Evolutionary conservation across 306 rosid genomes (phyloP).

Genomic region (Alnus glutinosa): DNA sequence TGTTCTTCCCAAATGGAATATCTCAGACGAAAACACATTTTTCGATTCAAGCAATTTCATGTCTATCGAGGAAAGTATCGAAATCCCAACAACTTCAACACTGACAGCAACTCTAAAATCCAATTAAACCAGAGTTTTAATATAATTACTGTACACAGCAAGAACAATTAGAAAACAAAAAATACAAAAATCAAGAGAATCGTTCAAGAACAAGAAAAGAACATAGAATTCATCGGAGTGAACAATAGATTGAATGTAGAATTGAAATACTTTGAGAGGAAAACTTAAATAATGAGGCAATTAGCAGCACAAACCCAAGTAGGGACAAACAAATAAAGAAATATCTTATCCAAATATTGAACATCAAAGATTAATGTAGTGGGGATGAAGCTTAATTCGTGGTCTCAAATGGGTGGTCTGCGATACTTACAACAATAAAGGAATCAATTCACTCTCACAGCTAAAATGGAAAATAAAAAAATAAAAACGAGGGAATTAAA

Average conservation of each 20-base stretch:
- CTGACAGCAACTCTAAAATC: constrained; percentile 25
- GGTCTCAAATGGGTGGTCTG: constrained; percentile 35
- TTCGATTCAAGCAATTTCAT: constrained; percentile 48
- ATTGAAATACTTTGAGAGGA: constrained; percentile 13
- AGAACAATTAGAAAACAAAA: constrained; percentile 19
- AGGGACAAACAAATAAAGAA: constrained; percentile 23
- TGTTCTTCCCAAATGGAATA: constrained; percentile 31
- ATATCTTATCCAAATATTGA: constrained; percentile 17
- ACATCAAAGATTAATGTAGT: neutral
- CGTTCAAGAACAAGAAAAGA: constrained; percentile 29
- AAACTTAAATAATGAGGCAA: constrained; percentile 15
- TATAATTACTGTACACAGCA: neutral
- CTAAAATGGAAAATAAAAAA: neutral
- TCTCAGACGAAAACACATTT: constrained; percentile 49
- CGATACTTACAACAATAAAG: constrained; percentile 6
- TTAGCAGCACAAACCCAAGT: constrained; percentile 15
- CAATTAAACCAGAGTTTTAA: constrained; percentile 21
- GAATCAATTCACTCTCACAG: neutral
- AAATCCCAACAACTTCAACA: constrained; percentile 28
- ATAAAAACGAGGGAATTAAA: constrained; percentile 15
- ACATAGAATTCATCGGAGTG: constrained; percentile 41
- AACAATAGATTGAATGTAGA: constrained; percentile 18
- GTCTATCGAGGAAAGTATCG: constrained; percentile 51
- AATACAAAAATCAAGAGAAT: constrained; percentile 25
- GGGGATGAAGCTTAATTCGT: constrained; percentile 19